Evolutionary conservation across 345 rosid genomes (phyloP), one percentile per base, ranked within the genome.

Genomic region (Passiflora organensis): DNA sequence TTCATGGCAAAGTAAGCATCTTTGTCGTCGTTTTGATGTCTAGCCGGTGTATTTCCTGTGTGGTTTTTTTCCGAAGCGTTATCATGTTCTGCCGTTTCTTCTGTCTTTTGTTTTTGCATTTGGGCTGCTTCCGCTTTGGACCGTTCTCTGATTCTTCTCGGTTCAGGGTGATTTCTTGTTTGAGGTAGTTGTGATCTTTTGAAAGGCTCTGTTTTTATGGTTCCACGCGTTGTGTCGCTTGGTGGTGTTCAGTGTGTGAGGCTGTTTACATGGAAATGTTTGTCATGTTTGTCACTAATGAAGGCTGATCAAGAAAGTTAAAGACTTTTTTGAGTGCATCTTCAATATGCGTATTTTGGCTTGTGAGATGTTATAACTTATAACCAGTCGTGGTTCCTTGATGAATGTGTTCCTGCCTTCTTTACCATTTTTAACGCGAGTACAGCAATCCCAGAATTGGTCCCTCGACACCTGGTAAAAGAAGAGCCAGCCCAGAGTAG

Each of bases 71-170:
- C 38, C 37, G 12, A 19, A 16, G 1, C n/a, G n/a, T 45, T 39
- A 38, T 52, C n/a, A 41, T 49, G 20, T 18, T 20, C 38, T 13
- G 6, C 37, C 48, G 1, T 16, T 11, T 39, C 42, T 6, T 15
- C n/a, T 19, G 37, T 4, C 38, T 48, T 52, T 46, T 50, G 54
- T 28, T 15, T 50, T 14, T 23, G 32, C 16, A 38, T 64, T 56
- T n/a, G 6, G 17, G 9, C 13, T 6, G 25, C 49, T 41, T 64
- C 16, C 13, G 37, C 25, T 43, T 42, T n/a, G 49, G 20, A 20
- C 39, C 16, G 6, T 10, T 28, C 12, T 53, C 66, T 25, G 46
- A 6, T 47, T 59, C 32, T 24, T 48, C 42, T 56, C 20, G 39
- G 38, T 49, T 63, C 39, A 16, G n/a, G n/a, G n/a, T n/a, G n/a